A percentile compares a stretch with the other conserved stretches of the same genome.
These are phyloP conservation scores for Gaertneriomyces sp. DNA, from an alignment of 192 early-diverging fungal species.

Conservation along the genomic window DNA sequence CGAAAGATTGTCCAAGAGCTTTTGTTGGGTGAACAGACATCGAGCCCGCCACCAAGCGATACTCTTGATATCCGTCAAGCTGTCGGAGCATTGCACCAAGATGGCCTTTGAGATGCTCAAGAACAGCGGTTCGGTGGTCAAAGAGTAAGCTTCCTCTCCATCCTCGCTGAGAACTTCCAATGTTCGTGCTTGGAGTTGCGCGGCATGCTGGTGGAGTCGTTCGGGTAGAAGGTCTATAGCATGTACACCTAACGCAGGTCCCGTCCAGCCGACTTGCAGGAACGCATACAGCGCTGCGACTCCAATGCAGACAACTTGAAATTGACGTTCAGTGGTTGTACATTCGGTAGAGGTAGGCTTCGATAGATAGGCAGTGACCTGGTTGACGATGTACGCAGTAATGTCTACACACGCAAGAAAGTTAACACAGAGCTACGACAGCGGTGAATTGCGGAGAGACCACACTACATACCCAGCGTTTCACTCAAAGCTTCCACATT, in stretches of 20 bases:
- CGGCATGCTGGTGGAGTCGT: neutral
- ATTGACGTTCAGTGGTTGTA: constrained; percentile 9
- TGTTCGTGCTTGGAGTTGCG: neutral
- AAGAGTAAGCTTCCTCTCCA: constrained; percentile 80
- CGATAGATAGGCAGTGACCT: no score
- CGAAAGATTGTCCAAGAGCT: constrained; percentile 63
- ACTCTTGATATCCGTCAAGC: constrained; percentile 31
- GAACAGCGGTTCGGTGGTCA: constrained; percentile 66
- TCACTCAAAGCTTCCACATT: neutral
- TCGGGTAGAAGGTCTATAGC: constrained; percentile 57
- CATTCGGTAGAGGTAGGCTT: no score
- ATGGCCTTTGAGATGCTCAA: constrained; percentile 64
- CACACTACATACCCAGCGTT: neutral
- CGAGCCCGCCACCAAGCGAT: constrained; percentile 76
- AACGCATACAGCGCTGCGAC: constrained; percentile 75
- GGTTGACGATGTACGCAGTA: no score
- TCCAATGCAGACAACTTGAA: constrained; percentile 53
- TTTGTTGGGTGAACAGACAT: constrained; percentile 71
- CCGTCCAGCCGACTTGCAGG: constrained; percentile 86
- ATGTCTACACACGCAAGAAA: no score
- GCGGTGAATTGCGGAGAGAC: no score
- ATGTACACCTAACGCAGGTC: constrained; percentile 66
- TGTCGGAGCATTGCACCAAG: constrained; percentile 53
- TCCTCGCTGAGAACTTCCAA: constrained; percentile 63
- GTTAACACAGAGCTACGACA: neutral